A percentile compares a stretch with the other conserved stretches of the same genome.
Evolutionary conservation across 108 stramenopile species (phyloP).

Genomic region (Pseudonitzschia multiseries): DNA sequence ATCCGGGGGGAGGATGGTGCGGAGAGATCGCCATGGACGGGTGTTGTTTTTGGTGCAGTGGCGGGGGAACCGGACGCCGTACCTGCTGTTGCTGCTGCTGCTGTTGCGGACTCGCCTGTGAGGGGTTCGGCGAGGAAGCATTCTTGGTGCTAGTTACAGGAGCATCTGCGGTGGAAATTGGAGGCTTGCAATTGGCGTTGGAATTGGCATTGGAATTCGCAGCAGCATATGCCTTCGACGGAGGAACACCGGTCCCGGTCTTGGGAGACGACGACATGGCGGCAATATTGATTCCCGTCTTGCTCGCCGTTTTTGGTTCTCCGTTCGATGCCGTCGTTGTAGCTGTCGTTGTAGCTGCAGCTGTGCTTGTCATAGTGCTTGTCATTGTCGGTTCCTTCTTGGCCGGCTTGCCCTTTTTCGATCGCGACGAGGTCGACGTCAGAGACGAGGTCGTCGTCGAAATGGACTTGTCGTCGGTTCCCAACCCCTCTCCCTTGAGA

Average conservation of each 20-base stretch:
- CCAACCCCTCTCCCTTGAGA: not conserved
- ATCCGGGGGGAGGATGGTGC: constrained; percentile 29
- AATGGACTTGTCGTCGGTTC: not conserved
- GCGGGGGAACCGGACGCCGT: not conserved
- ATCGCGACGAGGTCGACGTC: not conserved
- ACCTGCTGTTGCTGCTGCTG: not conserved
- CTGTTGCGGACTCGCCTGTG: no score
- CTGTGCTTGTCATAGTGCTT: not conserved
- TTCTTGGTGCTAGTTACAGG: no score
- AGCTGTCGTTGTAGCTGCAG: not conserved
- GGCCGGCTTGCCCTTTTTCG: not conserved
- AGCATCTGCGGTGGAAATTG: not conserved
- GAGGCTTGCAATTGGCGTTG: no score
- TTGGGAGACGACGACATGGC: constrained; percentile 17
- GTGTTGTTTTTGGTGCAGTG: constrained; percentile 14
- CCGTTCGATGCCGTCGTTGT: not conserved
- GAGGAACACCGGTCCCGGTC: constrained; percentile 7
- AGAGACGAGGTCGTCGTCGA: not conserved
- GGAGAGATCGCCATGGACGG: constrained; percentile 18
- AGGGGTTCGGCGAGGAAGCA: no score
- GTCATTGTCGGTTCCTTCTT: no score
- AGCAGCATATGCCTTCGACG: not conserved
- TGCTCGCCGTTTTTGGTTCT: not conserved
- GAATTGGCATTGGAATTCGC: no score
- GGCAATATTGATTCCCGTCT: constrained; percentile 47